Conservation (phyloP, 179 eudicot genomes). For the Beta lomatogona region DNA sequence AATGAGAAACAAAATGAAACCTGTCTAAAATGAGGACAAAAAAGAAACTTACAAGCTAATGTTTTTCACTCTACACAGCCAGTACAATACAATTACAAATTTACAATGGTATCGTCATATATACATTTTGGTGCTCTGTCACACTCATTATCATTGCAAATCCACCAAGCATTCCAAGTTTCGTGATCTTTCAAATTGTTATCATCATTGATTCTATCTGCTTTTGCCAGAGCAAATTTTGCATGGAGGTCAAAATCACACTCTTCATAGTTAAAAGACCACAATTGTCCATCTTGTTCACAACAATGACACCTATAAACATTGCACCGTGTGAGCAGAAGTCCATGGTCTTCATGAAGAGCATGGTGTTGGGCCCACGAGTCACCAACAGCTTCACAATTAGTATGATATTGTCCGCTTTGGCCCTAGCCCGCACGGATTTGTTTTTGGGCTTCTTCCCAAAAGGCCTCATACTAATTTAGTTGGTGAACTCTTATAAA, state of each 20-base stretch:
- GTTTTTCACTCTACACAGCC: neutral
- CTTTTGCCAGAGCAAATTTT: constrained; percentile 58
- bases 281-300: constrained; percentile 49
- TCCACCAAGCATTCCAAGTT: constrained; percentile 37
- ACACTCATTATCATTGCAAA: constrained; percentile 49
- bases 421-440: too few relatives aligned
- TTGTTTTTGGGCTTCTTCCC: too few relatives aligned
- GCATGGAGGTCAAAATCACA: constrained; percentile 69
- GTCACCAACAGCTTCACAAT: too few relatives aligned
- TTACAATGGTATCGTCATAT: neutral
- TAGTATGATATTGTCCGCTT: too few relatives aligned
- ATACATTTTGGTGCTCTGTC: constrained; percentile 15
- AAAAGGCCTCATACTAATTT: too few relatives aligned
- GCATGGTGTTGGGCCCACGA: too few relatives aligned
- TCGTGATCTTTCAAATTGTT: constrained; percentile 24
- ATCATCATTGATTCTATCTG: constrained; percentile 23
- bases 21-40: too few relatives aligned
- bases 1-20: too few relatives aligned
- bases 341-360: constrained; percentile 63
- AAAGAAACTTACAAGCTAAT: neutral
- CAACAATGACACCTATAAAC: constrained; percentile 61
- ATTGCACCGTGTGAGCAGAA: constrained; percentile 44
- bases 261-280: constrained; percentile 63
- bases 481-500: too few relatives aligned
- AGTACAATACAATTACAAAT: neutral